Conservation (phyloP, 305 asterid genomes). For the Rubia tinctorum region DNA sequence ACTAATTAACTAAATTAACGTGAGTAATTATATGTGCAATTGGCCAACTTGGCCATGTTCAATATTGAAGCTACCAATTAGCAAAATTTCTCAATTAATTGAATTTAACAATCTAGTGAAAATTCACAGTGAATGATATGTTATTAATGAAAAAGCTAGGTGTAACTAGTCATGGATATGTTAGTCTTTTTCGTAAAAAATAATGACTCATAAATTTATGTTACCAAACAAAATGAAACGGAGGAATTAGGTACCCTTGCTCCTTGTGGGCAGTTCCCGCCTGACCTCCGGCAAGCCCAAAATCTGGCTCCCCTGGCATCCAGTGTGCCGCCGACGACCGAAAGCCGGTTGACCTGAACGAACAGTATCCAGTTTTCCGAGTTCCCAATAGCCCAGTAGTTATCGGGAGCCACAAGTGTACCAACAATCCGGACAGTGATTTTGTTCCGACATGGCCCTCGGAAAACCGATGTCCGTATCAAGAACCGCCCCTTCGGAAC, state of each 20-base stretch:
- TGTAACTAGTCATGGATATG: too few relatives aligned
- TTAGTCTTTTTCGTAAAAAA: too few relatives aligned
- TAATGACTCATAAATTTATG: too few relatives aligned
- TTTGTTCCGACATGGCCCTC: neutral
- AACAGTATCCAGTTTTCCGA: neutral
- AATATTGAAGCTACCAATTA: too few relatives aligned
- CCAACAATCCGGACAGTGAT: neutral
- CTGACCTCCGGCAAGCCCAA: slow-evolving; percentile 4
- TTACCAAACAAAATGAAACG: too few relatives aligned
- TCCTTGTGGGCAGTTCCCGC: neutral
- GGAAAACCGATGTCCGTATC: neutral
- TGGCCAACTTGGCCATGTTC: too few relatives aligned
- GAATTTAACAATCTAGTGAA: too few relatives aligned
- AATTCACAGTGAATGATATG: too few relatives aligned
- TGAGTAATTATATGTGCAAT: too few relatives aligned
- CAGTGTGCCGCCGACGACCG: slow-evolving; percentile 3
- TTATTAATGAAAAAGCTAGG: too few relatives aligned
- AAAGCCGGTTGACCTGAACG: neutral
- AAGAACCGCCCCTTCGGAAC: neutral
- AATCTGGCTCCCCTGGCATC: neutral
- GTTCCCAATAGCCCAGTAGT: neutral
- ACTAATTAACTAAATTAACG: too few relatives aligned
- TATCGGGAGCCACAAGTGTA: neutral
- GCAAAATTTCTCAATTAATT: too few relatives aligned
- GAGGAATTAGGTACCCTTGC: neutral